phyloP scores from a whole-genome alignment of 495 filamentous ascomycete species.

The Annulohypoxylon moriforme region DNA sequence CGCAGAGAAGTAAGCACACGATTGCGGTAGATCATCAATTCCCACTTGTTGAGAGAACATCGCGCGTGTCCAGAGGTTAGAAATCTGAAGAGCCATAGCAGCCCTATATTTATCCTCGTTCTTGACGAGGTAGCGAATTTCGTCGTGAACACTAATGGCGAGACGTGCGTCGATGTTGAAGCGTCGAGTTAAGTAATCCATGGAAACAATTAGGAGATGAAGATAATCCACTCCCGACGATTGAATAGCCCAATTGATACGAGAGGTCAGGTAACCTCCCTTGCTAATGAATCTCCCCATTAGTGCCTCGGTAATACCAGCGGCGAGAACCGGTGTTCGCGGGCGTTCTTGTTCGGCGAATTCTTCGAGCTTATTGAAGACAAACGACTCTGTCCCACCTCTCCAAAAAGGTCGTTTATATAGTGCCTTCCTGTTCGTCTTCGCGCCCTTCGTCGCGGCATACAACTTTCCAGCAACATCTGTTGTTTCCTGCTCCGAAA shows the following conservation, averaged over 20 bases:
- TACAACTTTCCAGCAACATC: conserved; percentile 85
- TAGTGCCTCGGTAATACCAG: conserved; percentile 95
- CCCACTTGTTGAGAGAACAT: conserved; percentile 98
- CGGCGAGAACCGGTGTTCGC: conserved; percentile 91
- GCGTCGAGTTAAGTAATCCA: conserved; percentile 92
- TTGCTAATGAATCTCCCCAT: conserved; percentile 87
- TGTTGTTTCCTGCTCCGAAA: conserved; percentile 80
- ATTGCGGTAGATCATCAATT: conserved; percentile 92
- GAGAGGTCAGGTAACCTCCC: conserved; percentile 92
- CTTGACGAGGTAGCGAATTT: conserved; percentile 92
- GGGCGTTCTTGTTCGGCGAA: conserved; percentile 95
- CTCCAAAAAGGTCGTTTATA: conserved; percentile 88
- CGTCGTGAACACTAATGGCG: conserved; percentile 95
- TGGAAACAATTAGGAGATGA: conserved; percentile 89
- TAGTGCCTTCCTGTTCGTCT: conserved; percentile 73
- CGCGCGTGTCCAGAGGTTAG: conserved; percentile 95
- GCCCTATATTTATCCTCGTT: conserved; percentile 87
- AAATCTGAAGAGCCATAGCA: conserved; percentile 91
- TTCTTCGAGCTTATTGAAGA: conserved; percentile 97
- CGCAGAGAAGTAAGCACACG: conserved; percentile 94
- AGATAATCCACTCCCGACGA: conserved; percentile 98
- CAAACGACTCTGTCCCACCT: conserved; percentile 94
- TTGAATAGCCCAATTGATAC: conserved; percentile 99
- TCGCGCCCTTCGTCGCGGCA: conserved; percentile 86
- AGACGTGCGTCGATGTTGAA: conserved; percentile 87